Conservation (phyloP, 1,139 yeast species). For the Meyerozyma guilliermondii region DNA sequence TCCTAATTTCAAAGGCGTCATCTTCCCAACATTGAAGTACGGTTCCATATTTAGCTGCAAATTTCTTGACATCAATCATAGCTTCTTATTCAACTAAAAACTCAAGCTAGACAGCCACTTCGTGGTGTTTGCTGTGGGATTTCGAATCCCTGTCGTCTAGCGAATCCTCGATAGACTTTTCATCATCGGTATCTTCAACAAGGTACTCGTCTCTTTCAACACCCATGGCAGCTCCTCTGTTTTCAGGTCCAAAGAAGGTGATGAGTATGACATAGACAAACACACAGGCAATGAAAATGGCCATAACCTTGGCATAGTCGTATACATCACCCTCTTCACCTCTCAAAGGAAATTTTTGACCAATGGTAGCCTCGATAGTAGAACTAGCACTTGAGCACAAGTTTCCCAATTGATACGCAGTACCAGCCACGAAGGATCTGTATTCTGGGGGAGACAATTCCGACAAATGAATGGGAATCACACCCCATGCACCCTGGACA, state of each 20-base stretch:
- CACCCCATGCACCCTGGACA: slow-evolving; percentile 90
- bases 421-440: slow-evolving; percentile 69
- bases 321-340: slow-evolving; percentile 11
- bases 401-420: slow-evolving; percentile 79
- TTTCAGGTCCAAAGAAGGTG: slow-evolving; percentile 71
- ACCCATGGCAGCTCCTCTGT: slow-evolving; percentile 33
- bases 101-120: not conserved
- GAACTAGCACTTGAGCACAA: slow-evolving; percentile 79
- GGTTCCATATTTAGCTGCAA: not conserved
- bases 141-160: not conserved
- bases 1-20: too few species aligned
- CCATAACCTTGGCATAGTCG: slow-evolving; percentile 56
- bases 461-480: slow-evolving; percentile 70
- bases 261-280: slow-evolving; percentile 57
- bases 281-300: slow-evolving; percentile 77
- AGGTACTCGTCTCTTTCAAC: slow-evolving; percentile 12
- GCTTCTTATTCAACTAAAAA: too few species aligned
- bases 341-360: slow-evolving; percentile 55
- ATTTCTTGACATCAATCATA: too few species aligned
- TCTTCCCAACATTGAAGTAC: too few species aligned
- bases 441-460: slow-evolving; percentile 74
- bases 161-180: not conserved
- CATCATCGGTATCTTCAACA: slow-evolving; percentile 6
- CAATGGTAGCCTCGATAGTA: slow-evolving; percentile 74
- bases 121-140: not conserved